Conservation (phyloP, 2,329 filamentous ascomycete species). For the Paracoccidioides lutzii region DNA sequence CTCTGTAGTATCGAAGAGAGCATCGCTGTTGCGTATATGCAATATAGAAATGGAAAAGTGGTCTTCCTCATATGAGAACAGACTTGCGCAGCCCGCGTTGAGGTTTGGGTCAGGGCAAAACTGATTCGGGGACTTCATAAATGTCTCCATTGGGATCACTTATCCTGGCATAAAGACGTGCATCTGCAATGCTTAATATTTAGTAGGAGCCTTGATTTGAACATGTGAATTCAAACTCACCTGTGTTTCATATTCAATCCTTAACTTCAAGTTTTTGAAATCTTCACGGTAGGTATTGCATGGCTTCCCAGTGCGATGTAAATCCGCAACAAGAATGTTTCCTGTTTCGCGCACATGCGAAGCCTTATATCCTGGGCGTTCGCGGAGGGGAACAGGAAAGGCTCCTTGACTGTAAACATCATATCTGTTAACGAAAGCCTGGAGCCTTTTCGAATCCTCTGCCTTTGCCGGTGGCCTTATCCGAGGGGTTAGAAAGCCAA, state of each 20-base stretch:
- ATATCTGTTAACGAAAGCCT: too few species aligned
- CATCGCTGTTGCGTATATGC: slow-evolving; percentile 12
- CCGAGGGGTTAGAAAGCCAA: too few species aligned
- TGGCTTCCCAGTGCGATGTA: slow-evolving; percentile 52
- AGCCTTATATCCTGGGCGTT: slow-evolving; percentile 13
- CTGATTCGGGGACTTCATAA: slow-evolving; percentile 55
- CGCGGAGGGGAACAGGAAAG: slow-evolving; percentile 1
- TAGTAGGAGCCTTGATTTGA: neutral
- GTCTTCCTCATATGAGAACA: slow-evolving; percentile 36
- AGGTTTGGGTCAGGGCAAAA: slow-evolving; percentile 45
- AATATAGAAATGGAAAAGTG: slow-evolving; percentile 53
- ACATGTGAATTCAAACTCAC: slow-evolving; percentile 22
- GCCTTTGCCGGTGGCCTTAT: too few species aligned
- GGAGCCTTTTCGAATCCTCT: too few species aligned
- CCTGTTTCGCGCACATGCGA: slow-evolving; percentile 6
- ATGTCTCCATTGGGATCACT: slow-evolving; percentile 49
- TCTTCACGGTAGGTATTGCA: slow-evolving; percentile 47
- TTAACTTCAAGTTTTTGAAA: slow-evolving; percentile 38
- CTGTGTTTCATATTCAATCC: slow-evolving; percentile 45
- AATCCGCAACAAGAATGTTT: slow-evolving; percentile 47
- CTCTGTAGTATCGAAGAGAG: slow-evolving; percentile 52
- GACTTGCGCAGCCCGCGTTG: slow-evolving; percentile 21
- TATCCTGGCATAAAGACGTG: slow-evolving; percentile 55
- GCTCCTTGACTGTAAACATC: too few species aligned
- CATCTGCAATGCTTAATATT: slow-evolving; percentile 28